These are phyloP conservation scores for Leccinum incarnatum DNA, from an alignment of 768 basidiomycete species.

Conservation along the genomic window DNA sequence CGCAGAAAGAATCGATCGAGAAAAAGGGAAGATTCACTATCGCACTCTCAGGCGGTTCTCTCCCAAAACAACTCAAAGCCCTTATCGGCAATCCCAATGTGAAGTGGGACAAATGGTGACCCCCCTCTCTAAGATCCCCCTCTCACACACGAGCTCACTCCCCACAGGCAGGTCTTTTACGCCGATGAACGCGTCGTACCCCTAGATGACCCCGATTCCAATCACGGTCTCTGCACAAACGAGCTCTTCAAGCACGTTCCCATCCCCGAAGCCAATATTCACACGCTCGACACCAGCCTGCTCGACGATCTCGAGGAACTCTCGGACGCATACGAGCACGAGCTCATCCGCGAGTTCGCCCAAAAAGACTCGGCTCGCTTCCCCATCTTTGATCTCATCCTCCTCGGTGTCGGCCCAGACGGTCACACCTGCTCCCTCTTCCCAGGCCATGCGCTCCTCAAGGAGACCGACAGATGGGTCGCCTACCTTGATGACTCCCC, in stretches of 20 bases:
- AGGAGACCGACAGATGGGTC: slow-evolving; percentile 92
- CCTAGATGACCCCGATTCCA: slow-evolving; percentile 89
- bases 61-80: slow-evolving; percentile 76
- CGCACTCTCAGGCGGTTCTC: slow-evolving; percentile 90
- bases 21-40: slow-evolving; percentile 90
- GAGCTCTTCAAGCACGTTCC: slow-evolving; percentile 81
- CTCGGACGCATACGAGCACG: slow-evolving; percentile 74
- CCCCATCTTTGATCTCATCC: slow-evolving; percentile 95
- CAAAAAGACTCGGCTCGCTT: slow-evolving; percentile 92
- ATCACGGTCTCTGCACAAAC: slow-evolving; percentile 72
- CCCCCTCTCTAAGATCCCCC: slow-evolving; percentile 5
- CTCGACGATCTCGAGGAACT: slow-evolving; percentile 79
- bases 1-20: slow-evolving; percentile 85
- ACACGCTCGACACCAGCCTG: slow-evolving; percentile 69
- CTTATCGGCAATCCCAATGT: slow-evolving; percentile 63
- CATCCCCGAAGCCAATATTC: slow-evolving; percentile 74
- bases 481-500: slow-evolving; percentile 91
- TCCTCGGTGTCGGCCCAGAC: slow-evolving; percentile 95
- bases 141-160: not conserved
- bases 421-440: slow-evolving; percentile 99
- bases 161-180: slow-evolving; percentile 90
- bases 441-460: slow-evolving; percentile 83
- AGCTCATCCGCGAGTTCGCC: slow-evolving; percentile 89
- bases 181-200: slow-evolving; percentile 96
- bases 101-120: slow-evolving; percentile 93